Conservation (phyloP, 1,139 yeast genomes). For the Kodamaea sp. region DNA sequence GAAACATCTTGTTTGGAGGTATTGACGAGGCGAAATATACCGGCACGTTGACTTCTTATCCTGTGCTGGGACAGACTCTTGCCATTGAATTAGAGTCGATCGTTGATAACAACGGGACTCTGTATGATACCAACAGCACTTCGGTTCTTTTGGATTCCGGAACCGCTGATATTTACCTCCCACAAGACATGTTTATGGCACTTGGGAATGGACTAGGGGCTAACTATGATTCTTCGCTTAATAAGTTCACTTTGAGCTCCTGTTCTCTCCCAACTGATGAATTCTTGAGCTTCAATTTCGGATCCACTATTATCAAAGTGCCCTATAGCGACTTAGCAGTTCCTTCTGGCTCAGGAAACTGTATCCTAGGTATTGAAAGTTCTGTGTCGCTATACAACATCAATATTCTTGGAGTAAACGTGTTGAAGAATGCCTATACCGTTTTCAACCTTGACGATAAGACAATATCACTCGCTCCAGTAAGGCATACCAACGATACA, state of each 20-base stretch:
- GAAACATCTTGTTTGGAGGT: constrained; percentile 59
- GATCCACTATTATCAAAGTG: constrained; percentile 3
- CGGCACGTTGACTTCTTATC: constrained; percentile 38
- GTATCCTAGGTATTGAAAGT: constrained; percentile 8
- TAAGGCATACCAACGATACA: constrained; percentile 26
- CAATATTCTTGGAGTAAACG: constrained; percentile 36
- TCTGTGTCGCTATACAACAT: constrained; percentile 9
- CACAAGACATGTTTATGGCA: constrained; percentile 6
- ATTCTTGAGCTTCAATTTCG: constrained; percentile 5
- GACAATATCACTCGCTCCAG: constrained; percentile 39
- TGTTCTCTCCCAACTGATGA: constrained; percentile 6
- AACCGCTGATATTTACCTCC: constrained; percentile 25
- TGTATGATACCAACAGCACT: constrained; percentile 1
- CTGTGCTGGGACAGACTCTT: constrained; percentile 13
- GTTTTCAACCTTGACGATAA: constrained; percentile 42
- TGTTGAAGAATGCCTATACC: constrained; percentile 38
- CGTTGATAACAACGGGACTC: constrained; percentile 12
- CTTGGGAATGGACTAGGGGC: constrained; percentile 7
- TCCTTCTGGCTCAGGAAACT: constrained; percentile 2
- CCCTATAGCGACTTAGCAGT: constrained; percentile 8
- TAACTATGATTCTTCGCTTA: constrained; percentile 2
- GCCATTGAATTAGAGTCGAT: constrained; percentile 7
- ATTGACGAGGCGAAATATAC: constrained; percentile 53
- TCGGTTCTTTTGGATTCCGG: constrained; percentile 41
- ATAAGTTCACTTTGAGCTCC: constrained; percentile 3